phyloP scores from a whole-genome alignment of 345 rosid species.

The Gossypium raimondii region DNA sequence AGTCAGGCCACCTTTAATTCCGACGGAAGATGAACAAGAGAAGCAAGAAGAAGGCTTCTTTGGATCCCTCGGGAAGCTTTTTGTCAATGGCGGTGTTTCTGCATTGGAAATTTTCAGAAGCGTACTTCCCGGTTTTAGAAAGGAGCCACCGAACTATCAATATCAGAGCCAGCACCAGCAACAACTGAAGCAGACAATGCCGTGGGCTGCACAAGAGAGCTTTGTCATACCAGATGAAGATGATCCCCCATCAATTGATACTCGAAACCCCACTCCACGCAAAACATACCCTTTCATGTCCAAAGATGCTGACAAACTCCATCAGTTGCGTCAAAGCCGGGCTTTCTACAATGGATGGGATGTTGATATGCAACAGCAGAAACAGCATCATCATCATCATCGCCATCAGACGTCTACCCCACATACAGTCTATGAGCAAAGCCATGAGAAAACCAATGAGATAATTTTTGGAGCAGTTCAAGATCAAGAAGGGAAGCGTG shows the following conservation, averaged over 20 bases:
- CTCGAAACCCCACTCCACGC: conserved; percentile 76
- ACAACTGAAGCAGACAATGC: conserved; percentile 33
- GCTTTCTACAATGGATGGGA: conserved; percentile 73
- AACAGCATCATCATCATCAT: conserved; percentile 20
- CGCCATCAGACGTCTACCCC: conserved; percentile 69
- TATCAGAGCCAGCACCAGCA: conserved; percentile 29
- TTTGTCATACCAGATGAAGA: conserved; percentile 69
- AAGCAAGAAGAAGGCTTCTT: conserved; percentile 77
- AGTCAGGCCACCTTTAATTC: conserved; percentile 72
- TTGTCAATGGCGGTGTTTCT: conserved; percentile 48
- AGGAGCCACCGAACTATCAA: conserved; percentile 37
- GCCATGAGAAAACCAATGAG: conserved; percentile 73
- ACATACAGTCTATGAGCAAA: conserved; percentile 68
- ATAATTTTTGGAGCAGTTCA: conserved; percentile 86
- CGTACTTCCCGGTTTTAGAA: conserved; percentile 54
- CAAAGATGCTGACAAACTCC: conserved; percentile 83
- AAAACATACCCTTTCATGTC: conserved; percentile 95
- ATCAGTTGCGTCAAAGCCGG: conserved; percentile 79
- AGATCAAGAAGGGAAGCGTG: conserved; percentile 50
- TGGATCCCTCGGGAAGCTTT: conserved; percentile 55
- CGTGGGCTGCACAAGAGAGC: conserved; percentile 76
- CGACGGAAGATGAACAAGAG: conserved; percentile 56
- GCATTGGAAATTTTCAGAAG: conserved; percentile 63
- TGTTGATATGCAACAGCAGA: conserved; percentile 39
- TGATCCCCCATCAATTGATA: conserved; percentile 79